These are phyloP conservation scores for Sorghum bicolor DNA, from an alignment of 176 grass and related monocot genomes.

Conservation along the genomic window DNA sequence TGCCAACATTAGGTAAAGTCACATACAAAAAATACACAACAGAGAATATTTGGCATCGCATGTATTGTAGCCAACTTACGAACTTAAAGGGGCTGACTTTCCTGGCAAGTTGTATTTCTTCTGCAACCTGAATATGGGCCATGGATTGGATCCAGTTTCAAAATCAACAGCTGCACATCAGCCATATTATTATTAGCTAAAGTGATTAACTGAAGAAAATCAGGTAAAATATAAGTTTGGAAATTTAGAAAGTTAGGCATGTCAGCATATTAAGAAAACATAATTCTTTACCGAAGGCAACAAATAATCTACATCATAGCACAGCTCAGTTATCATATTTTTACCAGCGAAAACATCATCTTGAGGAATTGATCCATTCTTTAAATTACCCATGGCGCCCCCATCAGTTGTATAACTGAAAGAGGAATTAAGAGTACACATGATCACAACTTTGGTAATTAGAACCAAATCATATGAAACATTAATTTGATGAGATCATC, in stretches of 20 bases:
- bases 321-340: constrained; percentile 11
- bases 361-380: constrained; percentile 70
- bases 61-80: constrained; percentile 52
- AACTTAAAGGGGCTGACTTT: constrained; percentile 83
- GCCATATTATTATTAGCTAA: constrained; percentile 24
- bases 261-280: neutral
- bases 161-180: constrained; percentile 88
- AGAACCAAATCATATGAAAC: constrained; percentile 3
- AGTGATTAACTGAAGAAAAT: neutral
- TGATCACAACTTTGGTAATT: neutral
- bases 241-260: constrained; percentile 5
- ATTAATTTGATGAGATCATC: neutral
- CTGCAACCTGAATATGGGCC: constrained; percentile 72
- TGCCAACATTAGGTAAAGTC: constrained; percentile 3
- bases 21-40: neutral
- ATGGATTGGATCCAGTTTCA: constrained; percentile 71
- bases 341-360: constrained; percentile 89
- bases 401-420: constrained; percentile 98
- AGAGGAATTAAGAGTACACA: constrained; percentile 30
- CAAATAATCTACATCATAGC: neutral
- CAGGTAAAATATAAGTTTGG: constrained; percentile 12
- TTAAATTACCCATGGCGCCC: constrained; percentile 48
- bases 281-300: constrained; percentile 11
- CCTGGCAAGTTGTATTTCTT: constrained; percentile 85
- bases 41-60: neutral